Base-by-base conservation (phyloP, 2,329 filamentous ascomycete species). In the Fusarium citri region DNA sequence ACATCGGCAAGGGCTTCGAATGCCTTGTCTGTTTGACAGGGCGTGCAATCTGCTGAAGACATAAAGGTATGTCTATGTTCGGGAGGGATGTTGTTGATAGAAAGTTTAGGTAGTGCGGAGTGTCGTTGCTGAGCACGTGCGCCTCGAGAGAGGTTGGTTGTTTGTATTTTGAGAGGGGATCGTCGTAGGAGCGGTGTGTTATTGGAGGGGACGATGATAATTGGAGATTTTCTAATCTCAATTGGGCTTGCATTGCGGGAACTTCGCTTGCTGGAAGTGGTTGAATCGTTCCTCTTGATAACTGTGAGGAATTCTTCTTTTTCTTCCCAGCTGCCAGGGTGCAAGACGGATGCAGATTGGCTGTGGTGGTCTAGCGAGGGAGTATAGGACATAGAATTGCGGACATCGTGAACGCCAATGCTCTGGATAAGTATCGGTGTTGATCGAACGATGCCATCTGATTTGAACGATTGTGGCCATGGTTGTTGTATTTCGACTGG, bases 351-450 rank as follows among this genome's bases (percentile, higher is more conserved):
- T 23, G 49, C 64, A 22, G 64, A 66, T n/a, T 63, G 63, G 6
- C 64, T 56, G 15, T 42, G 30, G 10, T 67, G 64, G 14, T 49
- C 63, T 6, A 50, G 18, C 4, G 63, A 47, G 1, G 56, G 56
- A 34, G 63, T 42, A 8, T 51, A 31, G 18, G 56, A 67, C 48
- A 67, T 31, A 2, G 64, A 67, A 40, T 50, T 30, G 30, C 62
- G 55, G 34, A 67, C 45, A 11, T 67, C 16, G 20, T 63, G 64
- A 6, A 48, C 56, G 11, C 49, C 40, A 26, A 67, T 49, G 11
- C 34, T 42, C 10, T 47, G 6, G 4, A 66, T 57, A 3, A 57
- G 15, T 0, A 66, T 41, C 0, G 56, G 64, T n/a, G 55, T 26
- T 8, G 63, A 40, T 5, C 37, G 31, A 1, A 18, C 14, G 5